Conservation (phyloP, 345 rosid genomes). For the Arabis alpina region DNA sequence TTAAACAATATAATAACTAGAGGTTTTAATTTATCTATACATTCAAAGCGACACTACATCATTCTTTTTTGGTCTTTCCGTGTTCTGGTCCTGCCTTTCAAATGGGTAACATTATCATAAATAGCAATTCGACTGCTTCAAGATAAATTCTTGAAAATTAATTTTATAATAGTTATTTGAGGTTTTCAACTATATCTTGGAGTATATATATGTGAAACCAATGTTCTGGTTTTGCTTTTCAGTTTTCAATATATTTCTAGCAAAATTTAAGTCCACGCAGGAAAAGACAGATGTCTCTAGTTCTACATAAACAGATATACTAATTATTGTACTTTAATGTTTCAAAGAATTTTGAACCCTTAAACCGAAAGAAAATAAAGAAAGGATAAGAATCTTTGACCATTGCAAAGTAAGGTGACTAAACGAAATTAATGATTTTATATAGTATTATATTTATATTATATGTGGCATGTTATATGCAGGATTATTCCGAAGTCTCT, state of each 20-base stretch:
- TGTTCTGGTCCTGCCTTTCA: slow-evolving; percentile 39
- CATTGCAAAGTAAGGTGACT: slow-evolving; percentile 10
- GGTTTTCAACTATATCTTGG: neutral
- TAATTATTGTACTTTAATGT: slow-evolving; percentile 2
- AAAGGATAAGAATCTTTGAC: slow-evolving; percentile 15
- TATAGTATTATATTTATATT: slow-evolving; percentile 1
- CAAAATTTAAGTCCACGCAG: neutral
- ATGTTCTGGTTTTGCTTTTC: slow-evolving; percentile 35
- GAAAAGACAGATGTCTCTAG: slow-evolving; percentile 25
- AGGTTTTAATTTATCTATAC: neutral
- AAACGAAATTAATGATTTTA: slow-evolving; percentile 4
- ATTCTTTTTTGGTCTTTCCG: slow-evolving; percentile 34
- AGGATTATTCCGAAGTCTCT: slow-evolving; percentile 82
- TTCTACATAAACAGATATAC: slow-evolving; percentile 4
- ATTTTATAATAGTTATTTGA: neutral
- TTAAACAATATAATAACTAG: neutral
- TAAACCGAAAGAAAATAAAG: slow-evolving; percentile 9
- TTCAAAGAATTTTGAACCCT: slow-evolving; percentile 9
- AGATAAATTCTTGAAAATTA: neutral
- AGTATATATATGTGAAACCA: neutral
- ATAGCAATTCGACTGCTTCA: slow-evolving; percentile 27
- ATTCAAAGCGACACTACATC: slow-evolving; percentile 32
- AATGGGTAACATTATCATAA: slow-evolving; percentile 39
- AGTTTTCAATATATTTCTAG: neutral
- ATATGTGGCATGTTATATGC: slow-evolving; percentile 44